A percentile compares a stretch with the other conserved stretches of the same genome.
Conservation (phyloP, 805 yeast genomes). For the Kuraishia hungarica region DNA sequence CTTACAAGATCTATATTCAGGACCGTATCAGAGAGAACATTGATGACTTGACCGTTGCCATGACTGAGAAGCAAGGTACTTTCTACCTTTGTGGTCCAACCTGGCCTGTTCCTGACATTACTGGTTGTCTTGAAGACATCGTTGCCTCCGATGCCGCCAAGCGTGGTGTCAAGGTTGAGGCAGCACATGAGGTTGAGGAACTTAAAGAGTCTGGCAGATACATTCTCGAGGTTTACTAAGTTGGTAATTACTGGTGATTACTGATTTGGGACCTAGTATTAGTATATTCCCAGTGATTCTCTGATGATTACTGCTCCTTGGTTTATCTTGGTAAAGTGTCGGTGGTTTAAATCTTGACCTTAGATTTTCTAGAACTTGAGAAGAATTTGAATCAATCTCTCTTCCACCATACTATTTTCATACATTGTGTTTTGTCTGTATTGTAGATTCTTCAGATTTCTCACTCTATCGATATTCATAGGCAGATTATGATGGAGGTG, state of each 20-base stretch:
- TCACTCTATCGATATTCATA: too few relatives aligned
- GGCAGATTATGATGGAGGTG: too few relatives aligned
- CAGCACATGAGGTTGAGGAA: conserved; percentile 78
- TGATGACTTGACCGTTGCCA: conserved; percentile 66
- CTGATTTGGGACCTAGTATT: too few relatives aligned
- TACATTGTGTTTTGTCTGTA: too few relatives aligned
- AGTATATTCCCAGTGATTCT: too few relatives aligned
- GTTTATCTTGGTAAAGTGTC: too few relatives aligned
- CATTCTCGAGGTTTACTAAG: conserved; percentile 80
- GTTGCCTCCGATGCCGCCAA: conserved; percentile 60
- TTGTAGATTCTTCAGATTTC: too few relatives aligned
- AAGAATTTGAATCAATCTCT: too few relatives aligned
- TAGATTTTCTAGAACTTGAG: too few relatives aligned
- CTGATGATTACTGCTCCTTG: background rate
- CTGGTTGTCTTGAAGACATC: conserved; percentile 81
- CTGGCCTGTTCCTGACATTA: conserved; percentile 98
- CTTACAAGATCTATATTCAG: conserved; percentile 89
- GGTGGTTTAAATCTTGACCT: too few relatives aligned
- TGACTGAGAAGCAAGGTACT: conserved; percentile 71
- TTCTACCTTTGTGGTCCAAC: conserved; percentile 98
- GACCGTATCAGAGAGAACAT: conserved; percentile 80
- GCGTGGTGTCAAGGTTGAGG: conserved; percentile 61
- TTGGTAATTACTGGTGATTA: too few relatives aligned
- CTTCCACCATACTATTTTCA: too few relatives aligned
- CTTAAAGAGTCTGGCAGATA: conserved; percentile 90